Conservation (phyloP, 306 rosid genomes). For the Begonia loranthoides region DNA sequence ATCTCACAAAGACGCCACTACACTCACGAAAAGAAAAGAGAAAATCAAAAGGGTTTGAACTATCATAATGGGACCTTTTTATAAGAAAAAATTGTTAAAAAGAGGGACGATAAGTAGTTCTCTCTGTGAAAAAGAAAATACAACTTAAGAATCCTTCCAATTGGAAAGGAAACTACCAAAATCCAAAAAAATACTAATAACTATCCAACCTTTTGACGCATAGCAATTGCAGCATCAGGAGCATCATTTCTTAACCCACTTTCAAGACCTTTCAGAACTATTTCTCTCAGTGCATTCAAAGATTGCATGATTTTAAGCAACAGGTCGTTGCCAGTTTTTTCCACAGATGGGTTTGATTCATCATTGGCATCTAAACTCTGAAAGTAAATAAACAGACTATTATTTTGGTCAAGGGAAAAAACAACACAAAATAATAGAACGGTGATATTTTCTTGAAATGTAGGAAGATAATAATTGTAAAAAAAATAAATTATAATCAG, state of each 20-base stretch:
- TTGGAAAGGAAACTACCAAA: too few relatives aligned
- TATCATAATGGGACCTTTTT: too few relatives aligned
- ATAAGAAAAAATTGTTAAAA: too few relatives aligned
- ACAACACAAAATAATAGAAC: too few relatives aligned
- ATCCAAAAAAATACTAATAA: too few relatives aligned
- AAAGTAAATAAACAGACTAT: conserved; percentile 24
- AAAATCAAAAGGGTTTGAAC: conserved; percentile 2
- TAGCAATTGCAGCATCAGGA: conserved; percentile 86
- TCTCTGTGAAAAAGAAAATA: too few relatives aligned
- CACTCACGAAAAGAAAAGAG: conserved; percentile 18
- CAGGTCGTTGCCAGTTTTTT: conserved; percentile 24
- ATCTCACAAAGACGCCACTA: conserved; percentile 99
- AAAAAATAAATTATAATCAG: too few relatives aligned
- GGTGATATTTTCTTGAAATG: too few relatives aligned
- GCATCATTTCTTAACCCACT: conserved; percentile 99
- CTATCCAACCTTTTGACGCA: conserved; percentile 78
- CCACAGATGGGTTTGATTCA: conserved; percentile 26
- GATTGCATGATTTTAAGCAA: conserved; percentile 76
- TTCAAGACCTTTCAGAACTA: conserved; percentile 67
- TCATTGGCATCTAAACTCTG: conserved; percentile 66
- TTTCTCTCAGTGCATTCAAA: conserved; percentile 55
- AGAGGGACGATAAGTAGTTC: too few relatives aligned
- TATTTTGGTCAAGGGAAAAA: too few relatives aligned
- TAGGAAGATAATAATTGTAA: too few relatives aligned
- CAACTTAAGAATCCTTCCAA: too few relatives aligned